Base-by-base conservation (phyloP, 1,139 yeast genomes). In the Diutina scorzettiae region DNA sequence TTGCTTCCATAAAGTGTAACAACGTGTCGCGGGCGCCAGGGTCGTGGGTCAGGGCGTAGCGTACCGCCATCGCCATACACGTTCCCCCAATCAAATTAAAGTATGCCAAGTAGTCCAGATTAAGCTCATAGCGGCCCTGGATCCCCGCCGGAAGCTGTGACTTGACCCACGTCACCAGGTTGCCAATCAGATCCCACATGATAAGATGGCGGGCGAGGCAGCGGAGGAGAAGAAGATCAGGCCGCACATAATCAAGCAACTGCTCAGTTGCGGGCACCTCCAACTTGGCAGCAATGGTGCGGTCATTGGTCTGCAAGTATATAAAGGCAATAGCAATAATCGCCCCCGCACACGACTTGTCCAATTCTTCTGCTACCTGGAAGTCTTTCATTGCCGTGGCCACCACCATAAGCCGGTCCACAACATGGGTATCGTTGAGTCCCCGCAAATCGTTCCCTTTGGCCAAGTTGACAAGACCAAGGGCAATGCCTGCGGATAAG, bases 391-490 rank as follows among this genome's bases (percentile, higher is more conserved):
- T 68, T 0, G 79, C 70, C 0, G 73, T 67, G 0, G 89, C 82
- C 42, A 80, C 61, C 1, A 77, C 64, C 31, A 84, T 57, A 39
- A 89, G 62, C 44, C 66, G 69, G 46, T 81, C 87, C n/a, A 80
- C 74, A 3, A 85, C 73, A 52, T 73, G 81, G 0, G 84, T 73
- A 54, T 84, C 95, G 49, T 75, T 71, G 37, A 79, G 60, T 0
- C 83, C 81, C 41, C 72, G 64, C 42, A 80, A 61, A 46, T 74
- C 76, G 45, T 72, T 69, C 0, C 95, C 95, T 48, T 76, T 75
- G 1, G 94, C 96, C 30, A 87, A 60, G 53, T 89, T 87, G n/a
- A 89, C 80, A 47, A 79, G 73, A 0, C 99, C 99, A 21, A 89
- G 60, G 0, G 96, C 76, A 40, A 91, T 72, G 0, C 98, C 98